Percentiles rank a stretch among this genome's conserved stretches.
These are phyloP conservation scores for Rhodotorula babjevae DNA, from an alignment of 768 basidiomycete species.

Conservation along the genomic window DNA sequence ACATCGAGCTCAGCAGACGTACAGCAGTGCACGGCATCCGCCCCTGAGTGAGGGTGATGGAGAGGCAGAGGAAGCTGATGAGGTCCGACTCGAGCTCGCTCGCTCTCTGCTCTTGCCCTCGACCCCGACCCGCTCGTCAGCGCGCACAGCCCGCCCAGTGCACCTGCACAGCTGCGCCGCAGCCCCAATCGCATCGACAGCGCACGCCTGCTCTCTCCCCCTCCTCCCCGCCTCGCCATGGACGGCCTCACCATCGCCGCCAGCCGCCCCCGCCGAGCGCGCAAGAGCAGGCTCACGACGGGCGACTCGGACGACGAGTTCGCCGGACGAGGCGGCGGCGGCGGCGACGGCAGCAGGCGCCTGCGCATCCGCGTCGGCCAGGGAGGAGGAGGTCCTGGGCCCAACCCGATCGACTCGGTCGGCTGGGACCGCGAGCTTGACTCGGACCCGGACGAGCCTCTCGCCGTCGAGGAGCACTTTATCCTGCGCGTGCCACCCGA, in stretches of 20 bases:
- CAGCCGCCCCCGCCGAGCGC: constrained; percentile 7
- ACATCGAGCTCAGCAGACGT: no score
- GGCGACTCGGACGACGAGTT: constrained; percentile 18
- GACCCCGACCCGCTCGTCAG: no score
- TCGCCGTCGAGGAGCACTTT: constrained; percentile 96
- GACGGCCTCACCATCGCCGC: constrained; percentile 19
- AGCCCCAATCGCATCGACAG: no score
- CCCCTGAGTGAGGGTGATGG: no score
- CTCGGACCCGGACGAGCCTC: constrained; percentile 82
- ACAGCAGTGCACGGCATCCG: no score
- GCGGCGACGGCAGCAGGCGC: background rate
- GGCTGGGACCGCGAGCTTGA: constrained; percentile 94
- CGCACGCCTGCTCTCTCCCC: no score
- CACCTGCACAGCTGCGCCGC: no score
- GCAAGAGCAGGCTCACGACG: constrained; percentile 4
- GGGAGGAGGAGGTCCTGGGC: background rate
- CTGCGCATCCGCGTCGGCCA: constrained; percentile 15
- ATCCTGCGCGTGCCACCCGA: constrained; percentile 70
- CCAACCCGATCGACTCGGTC: constrained; percentile 47
- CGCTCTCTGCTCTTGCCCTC: no score
- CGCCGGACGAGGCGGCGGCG: constrained; percentile 4
- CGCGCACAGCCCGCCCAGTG: no score
- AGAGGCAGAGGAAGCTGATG: no score
- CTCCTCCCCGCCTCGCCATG: background rate
- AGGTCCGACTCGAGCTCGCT: no score